Percentiles rank a stretch among this genome's conserved stretches.
These are phyloP conservation scores for Sclerotinia subarctica DNA, from an alignment of 2,329 filamentous ascomycete genomes.

Conservation along the genomic window DNA sequence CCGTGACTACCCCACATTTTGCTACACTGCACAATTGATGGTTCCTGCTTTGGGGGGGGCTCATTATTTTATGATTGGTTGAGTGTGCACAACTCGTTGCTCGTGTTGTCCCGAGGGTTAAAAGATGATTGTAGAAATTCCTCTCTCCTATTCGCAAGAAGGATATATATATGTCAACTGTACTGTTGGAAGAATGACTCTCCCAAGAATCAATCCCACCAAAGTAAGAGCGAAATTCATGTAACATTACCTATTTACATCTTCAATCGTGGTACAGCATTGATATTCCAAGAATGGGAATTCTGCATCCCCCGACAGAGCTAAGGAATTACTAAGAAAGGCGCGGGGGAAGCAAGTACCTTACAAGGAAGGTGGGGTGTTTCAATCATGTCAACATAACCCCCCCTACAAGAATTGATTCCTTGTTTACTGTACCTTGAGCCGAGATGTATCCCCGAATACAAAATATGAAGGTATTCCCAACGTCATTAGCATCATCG, in stretches of 20 bases:
- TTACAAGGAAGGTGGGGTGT: background rate
- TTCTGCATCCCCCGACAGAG: background rate
- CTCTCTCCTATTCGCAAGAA: background rate
- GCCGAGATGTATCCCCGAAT: background rate
- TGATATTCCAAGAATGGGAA: background rate
- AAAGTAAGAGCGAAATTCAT: background rate
- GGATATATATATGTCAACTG: background rate
- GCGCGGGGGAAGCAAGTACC: background rate
- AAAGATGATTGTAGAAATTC: background rate
- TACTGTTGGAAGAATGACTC: background rate
- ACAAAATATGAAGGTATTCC: conserved; percentile 12
- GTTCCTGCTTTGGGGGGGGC: conserved; percentile 10
- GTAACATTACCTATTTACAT: background rate
- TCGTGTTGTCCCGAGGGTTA: background rate
- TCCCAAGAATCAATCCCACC: background rate
- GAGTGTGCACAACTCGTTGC: background rate
- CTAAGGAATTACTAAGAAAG: conserved; percentile 13
- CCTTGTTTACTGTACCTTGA: conserved; percentile 6
- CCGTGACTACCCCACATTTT: conserved; percentile 7
- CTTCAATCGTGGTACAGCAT: background rate
- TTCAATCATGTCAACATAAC: background rate
- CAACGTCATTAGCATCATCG: background rate
- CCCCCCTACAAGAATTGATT: background rate
- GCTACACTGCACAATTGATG: conserved; percentile 5
- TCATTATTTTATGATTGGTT: background rate